Conservation (phyloP, 148 eudicot species). For the Nyssa sinensis region DNA sequence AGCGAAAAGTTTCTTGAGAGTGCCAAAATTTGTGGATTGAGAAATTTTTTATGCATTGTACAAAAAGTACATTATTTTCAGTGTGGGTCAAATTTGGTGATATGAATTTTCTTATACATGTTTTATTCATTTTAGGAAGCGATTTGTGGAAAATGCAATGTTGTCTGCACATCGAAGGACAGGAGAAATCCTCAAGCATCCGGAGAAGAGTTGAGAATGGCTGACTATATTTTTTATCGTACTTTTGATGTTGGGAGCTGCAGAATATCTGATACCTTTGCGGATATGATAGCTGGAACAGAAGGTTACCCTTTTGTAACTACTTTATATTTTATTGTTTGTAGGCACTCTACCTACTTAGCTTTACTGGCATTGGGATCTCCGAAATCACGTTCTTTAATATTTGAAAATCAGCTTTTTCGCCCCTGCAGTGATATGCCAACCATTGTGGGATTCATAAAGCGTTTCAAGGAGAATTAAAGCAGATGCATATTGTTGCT, state of each 20-base stretch:
- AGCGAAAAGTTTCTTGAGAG: not conserved
- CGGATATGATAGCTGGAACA: constrained; percentile 39
- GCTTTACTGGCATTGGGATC: not conserved
- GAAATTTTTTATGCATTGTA: not conserved
- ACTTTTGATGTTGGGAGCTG: constrained; percentile 53
- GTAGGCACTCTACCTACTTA: not conserved
- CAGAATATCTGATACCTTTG: constrained; percentile 37
- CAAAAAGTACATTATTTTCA: too few species aligned
- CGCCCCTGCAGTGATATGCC: too few species aligned
- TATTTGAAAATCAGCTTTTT: too few species aligned
- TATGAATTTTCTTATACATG: not conserved
- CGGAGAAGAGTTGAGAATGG: constrained; percentile 37
- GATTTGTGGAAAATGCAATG: constrained; percentile 68
- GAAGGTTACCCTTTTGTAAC: constrained; percentile 43
- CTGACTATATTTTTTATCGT: constrained; percentile 53
- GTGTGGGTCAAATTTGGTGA: not conserved
- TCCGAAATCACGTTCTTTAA: not conserved
- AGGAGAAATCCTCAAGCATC: constrained; percentile 50
- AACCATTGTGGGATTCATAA: too few species aligned
- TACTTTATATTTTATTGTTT: not conserved
- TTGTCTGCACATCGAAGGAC: constrained; percentile 61
- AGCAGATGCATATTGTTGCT: too few species aligned
- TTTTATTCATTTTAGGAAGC: constrained; percentile 44
- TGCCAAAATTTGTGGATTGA: not conserved
- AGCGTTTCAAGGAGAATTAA: too few species aligned